Percentiles rank a stretch among this genome's conserved stretches.
phyloP scores from a whole-genome alignment of 2,329 filamentous ascomycete species.

The Leptosphaerulina australis region DNA sequence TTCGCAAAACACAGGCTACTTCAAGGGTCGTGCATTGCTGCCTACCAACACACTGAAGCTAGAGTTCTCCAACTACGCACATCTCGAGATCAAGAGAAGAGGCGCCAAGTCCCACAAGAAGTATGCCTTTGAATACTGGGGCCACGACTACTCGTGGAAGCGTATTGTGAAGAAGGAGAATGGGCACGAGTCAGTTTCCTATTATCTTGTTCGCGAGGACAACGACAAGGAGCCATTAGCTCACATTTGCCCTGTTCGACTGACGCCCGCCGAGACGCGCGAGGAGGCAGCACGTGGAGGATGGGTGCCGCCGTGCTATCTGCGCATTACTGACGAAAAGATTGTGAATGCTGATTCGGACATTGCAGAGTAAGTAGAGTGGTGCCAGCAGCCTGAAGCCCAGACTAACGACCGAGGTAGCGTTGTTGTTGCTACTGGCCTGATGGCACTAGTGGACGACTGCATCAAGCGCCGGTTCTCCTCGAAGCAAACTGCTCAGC shows the following conservation, averaged over 20 bases:
- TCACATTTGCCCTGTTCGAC: conserved; percentile 80
- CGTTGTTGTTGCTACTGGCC: conserved; percentile 86
- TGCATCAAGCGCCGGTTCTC: conserved; percentile 83
- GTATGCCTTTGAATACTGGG: conserved; percentile 96
- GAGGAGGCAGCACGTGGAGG: conserved; percentile 79
- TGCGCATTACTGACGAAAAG: conserved; percentile 82
- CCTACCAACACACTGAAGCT: conserved; percentile 83
- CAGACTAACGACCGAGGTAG: conserved; percentile 56
- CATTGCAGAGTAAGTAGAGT: conserved; percentile 77
- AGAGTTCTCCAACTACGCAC: conserved; percentile 97
- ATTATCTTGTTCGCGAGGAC: conserved; percentile 76
- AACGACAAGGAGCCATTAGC: conserved; percentile 69
- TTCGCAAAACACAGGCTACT: conserved; percentile 43
- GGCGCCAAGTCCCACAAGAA: conserved; percentile 71
- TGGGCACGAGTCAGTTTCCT: conserved; percentile 69
- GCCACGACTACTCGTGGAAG: conserved; percentile 82
- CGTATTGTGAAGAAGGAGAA: conserved; percentile 70
- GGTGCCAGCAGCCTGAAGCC: not conserved
- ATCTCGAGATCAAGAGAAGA: conserved; percentile 77
- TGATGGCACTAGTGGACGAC: conserved; percentile 88
- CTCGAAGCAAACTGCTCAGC: conserved; percentile 57
- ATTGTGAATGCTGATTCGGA: conserved; percentile 75
- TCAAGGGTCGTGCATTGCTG: conserved; percentile 49
- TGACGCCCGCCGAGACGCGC: conserved; percentile 71
- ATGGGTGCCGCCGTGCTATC: conserved; percentile 87